Base-by-base conservation (phyloP, 2,329 filamentous ascomycete species). In the Leptographium procerum region DNA sequence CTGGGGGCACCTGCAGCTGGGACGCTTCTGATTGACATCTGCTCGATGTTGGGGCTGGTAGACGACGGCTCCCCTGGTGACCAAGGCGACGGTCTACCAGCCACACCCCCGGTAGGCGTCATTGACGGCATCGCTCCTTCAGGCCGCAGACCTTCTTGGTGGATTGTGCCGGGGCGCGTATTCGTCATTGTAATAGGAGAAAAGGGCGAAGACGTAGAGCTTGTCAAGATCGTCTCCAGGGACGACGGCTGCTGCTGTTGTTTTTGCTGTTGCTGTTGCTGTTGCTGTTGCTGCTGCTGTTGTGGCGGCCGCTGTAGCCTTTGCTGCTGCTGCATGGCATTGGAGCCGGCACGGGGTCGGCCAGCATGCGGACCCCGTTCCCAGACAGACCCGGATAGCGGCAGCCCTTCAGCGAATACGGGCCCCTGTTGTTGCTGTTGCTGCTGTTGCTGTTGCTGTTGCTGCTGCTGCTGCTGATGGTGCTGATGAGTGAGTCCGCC, bases 331-430 rank as follows among this genome's bases (percentile, higher is more conserved):
- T 7, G 29, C 19, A n/a, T n/a, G 3, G n/a, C 50, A 16, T 50
- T 59, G 40, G 61, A 63, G 3, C 26, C 9, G 8, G 60, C 52
- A 4, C 61, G 52, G 11, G 56, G 48, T 9, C 59, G 52, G 24
- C 26, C 55, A 31, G 3, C 40, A 5, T n/a, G 24, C 16, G 6
- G 16, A 3, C 9, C 33, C 3, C 22, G 54, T 36, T 26, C 50
- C 50, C 50, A 52, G 8, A 9, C 19, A 52, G 50, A 50, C 6
- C 36, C 19, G 36, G 34, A 6, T 36, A 24, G n/a, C 6, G 16
- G 53, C 36, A 5, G 52, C 13, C 36, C 13, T 40, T 16, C 36
- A 33, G 6, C 31, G n/a, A n/a, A n/a, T n/a, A n/a, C n/a, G n/a
- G n/a, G 8, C 24, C 16, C 8, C 33, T 36, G 22, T 51, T 47